Evolutionary conservation across 1,139 yeast genomes (phyloP), one percentile per base, ranked within the genome.

Genomic region (Suhomyces panamericanus): DNA sequence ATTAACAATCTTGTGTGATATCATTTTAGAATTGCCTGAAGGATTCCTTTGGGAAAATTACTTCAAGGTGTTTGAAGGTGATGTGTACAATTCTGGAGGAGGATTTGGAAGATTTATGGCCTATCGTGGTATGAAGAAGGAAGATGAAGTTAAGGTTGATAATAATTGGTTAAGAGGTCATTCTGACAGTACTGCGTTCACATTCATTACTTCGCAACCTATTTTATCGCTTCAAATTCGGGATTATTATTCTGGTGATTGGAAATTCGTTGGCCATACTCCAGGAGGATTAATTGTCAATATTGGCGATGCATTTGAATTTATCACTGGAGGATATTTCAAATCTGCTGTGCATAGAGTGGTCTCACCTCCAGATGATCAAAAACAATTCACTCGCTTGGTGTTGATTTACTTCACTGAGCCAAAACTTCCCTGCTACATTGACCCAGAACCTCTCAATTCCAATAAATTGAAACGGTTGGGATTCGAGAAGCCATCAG

Each of bases 101-200:
- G 71, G 70, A 2, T 62, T 61, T 38, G 71, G 70, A 6, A 53
- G 71, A 46, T 63, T 66, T 39, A 66, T 66, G 70, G 44, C 59
- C 13, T 66, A 65, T 45, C 66, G 64, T 43, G 59, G 56, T 13
- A 60, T 66, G 65, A 51, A 58, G 9, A 54, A 59, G 3, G 62
- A 62, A 26, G 69, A 65, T 37, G 53, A 49, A 34, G 44, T 45
- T 27, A 58, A 53, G 35, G 60, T 55, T 2, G 57, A 56, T 26
- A 51, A 53, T n/a, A 56, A 53, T 32, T 56, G 58, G 58, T 46
- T 66, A 22, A 46, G 68, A 22, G 69, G 68, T 5, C 69, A 64
- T 47, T 61, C 67, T 8, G 68, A 63, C 46, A 56, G 61, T 20
- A 62, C 63, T 20, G 65, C 62, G 5, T 59, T 63, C 37, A 63